These are phyloP conservation scores for Tetramitus jugosus DNA, from an alignment of 208 protist genomes.

Conservation along the genomic window DNA sequence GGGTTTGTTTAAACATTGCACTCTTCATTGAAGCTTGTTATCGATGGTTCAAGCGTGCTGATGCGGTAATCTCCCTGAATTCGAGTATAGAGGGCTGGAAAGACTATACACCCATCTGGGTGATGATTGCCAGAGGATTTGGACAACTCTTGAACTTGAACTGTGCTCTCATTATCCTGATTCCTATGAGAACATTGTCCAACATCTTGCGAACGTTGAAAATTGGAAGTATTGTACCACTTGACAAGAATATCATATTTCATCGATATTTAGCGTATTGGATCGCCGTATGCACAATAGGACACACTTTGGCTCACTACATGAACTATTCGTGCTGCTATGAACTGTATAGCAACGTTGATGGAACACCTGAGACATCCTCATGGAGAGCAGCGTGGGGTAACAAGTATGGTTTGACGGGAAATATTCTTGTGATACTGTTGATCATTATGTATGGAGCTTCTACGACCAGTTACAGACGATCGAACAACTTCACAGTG, in stretches of 20 bases:
- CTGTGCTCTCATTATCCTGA: neutral
- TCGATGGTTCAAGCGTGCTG: neutral
- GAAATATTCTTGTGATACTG: slow-evolving; percentile 39
- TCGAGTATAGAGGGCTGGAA: neutral
- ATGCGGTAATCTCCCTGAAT: neutral
- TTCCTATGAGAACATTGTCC: neutral
- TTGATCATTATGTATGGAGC: slow-evolving; percentile 56
- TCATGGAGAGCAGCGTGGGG: neutral
- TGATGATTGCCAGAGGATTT: neutral
- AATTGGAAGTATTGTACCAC: slow-evolving; percentile 39
- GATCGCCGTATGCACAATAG: slow-evolving; percentile 11
- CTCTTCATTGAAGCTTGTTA: slow-evolving; percentile 9
- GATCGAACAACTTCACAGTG: slow-evolving; percentile 51
- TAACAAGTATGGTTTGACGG: slow-evolving; percentile 37
- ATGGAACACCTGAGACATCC: neutral
- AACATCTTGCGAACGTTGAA: slow-evolving; percentile 27
- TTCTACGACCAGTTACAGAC: slow-evolving; percentile 39
- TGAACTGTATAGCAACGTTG: too few relatives aligned
- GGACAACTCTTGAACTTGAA: slow-evolving; percentile 21
- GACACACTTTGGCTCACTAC: neutral
- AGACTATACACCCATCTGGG: neutral
- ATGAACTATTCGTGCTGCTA: neutral
- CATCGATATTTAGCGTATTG: slow-evolving; percentile 43
- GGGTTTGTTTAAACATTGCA: neutral
- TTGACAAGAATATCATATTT: slow-evolving; percentile 54